Percentiles rank a stretch among this genome's conserved stretches.
phyloP scores from a whole-genome alignment of 1,284 basidiomycete species.

The Dichomitus squalens region DNA sequence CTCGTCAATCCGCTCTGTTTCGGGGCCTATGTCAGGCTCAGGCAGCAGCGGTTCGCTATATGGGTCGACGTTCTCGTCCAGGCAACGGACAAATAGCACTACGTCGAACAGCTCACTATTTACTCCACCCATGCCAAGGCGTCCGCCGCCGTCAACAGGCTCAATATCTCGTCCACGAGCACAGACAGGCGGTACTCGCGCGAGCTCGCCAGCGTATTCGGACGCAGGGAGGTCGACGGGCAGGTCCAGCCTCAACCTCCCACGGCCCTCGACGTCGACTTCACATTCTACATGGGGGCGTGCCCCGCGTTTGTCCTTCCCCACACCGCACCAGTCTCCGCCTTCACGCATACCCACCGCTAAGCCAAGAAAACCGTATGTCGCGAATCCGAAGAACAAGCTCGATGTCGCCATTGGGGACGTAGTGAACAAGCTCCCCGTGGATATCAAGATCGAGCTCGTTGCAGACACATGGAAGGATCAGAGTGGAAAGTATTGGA shows the following conservation, averaged over 20 bases:
- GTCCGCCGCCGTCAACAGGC: slow-evolving; percentile 22
- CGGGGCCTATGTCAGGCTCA: slow-evolving; percentile 43
- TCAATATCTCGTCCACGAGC: slow-evolving; percentile 40
- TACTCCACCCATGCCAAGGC: slow-evolving; percentile 33
- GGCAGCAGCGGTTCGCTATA: slow-evolving; percentile 40
- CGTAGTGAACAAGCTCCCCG: slow-evolving; percentile 86
- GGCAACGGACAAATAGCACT: slow-evolving; percentile 73
- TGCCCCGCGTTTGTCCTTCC: slow-evolving; percentile 62
- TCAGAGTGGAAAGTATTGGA: slow-evolving; percentile 94
- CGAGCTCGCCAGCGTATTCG: slow-evolving; percentile 61
- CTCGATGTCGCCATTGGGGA: slow-evolving; percentile 91
- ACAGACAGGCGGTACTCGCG: slow-evolving; percentile 42
- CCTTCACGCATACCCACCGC: slow-evolving; percentile 47
- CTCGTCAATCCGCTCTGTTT: slow-evolving; percentile 55
- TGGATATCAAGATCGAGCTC: slow-evolving; percentile 83
- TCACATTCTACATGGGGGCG: slow-evolving; percentile 64
- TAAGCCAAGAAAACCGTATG: slow-evolving; percentile 64
- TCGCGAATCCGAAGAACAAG: slow-evolving; percentile 85
- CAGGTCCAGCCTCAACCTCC: slow-evolving; percentile 28
- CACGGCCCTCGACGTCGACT: slow-evolving; percentile 37
- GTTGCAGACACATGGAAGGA: slow-evolving; percentile 87
- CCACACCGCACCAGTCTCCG: slow-evolving; percentile 41
- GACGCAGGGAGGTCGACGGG: slow-evolving; percentile 40
- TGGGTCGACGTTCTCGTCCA: slow-evolving; percentile 75
- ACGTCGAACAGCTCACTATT: slow-evolving; percentile 40